Evolutionary conservation across 306 rosid species (phyloP), one percentile per base, ranked within the genome.

Genomic region (Lagenaria siceraria): DNA sequence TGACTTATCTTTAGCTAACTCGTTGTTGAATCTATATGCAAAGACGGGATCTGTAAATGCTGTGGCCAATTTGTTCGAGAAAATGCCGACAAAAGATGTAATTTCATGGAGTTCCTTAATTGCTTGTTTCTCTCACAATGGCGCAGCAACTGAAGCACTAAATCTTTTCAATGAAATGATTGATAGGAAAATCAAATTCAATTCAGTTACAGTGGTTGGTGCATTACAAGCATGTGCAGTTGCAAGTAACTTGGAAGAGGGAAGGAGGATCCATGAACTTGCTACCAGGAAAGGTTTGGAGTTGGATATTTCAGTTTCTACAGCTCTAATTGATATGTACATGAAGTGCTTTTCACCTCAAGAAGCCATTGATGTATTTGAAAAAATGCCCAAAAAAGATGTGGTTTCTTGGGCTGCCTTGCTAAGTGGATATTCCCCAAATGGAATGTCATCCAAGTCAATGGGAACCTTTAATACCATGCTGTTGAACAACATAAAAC

Each of bases 101-200:
- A 72, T 93, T 82, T 88, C 98, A 42, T 91, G 98, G 93, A 91
- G 96, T 87, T 84, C 97, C 62, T 88, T 93, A 89, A 77, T 93
- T 71, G 92, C 96, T 5, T 93, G 93, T 79, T 84, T 83, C 84
- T 83, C 93, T 54, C 87, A 84, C 46, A 89, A 91, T 49, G 93
- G 92, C 60, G 84, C 78, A 52, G 87, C 80, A 80, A 68, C 79
- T 42, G 52, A 76, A 56, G 93, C 96, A 27, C 48, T 91, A 55
- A 76, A 81, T 77, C 80, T 86, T 77, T 89, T 89, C 83, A 72
- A 79, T 46, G 83, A 89, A 84, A 93, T 93, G 97, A 76, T 85
- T 64, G 81, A 88, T 72, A 71, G 48, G 65, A 74, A 80, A 81
- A 59, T 89, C 33, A 85, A 88, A 78, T 89, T 90, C 21, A 91